Conservation (phyloP, 2,329 filamentous ascomycete species). For the Fusarium hainanense region DNA sequence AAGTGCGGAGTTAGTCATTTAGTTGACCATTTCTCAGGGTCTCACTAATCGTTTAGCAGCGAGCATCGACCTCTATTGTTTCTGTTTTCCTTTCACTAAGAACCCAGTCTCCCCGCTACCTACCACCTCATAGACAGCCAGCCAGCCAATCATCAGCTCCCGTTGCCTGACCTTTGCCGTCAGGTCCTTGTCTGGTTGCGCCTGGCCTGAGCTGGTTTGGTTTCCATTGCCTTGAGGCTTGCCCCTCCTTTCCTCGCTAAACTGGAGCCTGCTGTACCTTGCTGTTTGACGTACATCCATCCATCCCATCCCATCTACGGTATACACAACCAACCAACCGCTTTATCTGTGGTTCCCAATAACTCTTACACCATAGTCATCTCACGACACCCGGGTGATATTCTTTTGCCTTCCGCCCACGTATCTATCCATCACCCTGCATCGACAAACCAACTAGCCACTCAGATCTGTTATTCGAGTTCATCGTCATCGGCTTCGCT, state of each 20-base stretch:
- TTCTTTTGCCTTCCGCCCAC: slow-evolving; percentile 13
- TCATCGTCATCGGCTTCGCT: slow-evolving; percentile 12
- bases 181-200: slow-evolving; percentile 25
- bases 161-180: slow-evolving; percentile 4
- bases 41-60: slow-evolving; percentile 12
- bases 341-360: slow-evolving; percentile 10
- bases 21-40: slow-evolving; percentile 14
- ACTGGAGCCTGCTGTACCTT: slow-evolving; percentile 16
- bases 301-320: neutral
- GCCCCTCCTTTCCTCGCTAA: slow-evolving; percentile 42
- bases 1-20: slow-evolving; percentile 12
- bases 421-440: neutral
- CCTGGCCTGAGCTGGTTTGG: neutral
- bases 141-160: slow-evolving; percentile 22
- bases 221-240: neutral
- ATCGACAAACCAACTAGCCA: slow-evolving; percentile 21
- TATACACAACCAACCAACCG: slow-evolving; percentile 16
- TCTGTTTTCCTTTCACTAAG: slow-evolving; percentile 9
- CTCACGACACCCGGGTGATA: slow-evolving; percentile 8
- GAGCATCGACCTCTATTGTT: slow-evolving; percentile 12
- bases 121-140: neutral
- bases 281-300: slow-evolving; percentile 22
- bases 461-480: neutral
- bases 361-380: slow-evolving; percentile 20
- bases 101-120: slow-evolving; percentile 26